Evolutionary conservation across 2,329 filamentous ascomycete species (phyloP), one percentile per base, ranked within the genome.

Genomic region (Pseudogymnoascus sp.): DNA sequence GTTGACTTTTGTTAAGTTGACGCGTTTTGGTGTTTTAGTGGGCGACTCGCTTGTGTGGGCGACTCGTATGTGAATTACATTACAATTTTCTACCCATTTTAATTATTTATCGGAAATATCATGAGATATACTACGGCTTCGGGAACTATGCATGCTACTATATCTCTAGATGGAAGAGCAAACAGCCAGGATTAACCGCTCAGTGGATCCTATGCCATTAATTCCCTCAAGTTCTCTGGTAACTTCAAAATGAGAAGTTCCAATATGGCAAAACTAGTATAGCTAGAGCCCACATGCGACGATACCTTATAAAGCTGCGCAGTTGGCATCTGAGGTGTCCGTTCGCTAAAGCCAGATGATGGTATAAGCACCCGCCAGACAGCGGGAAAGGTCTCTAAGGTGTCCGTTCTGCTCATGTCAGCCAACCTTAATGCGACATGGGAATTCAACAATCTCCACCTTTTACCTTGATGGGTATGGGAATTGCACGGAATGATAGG

Each of bases 371-470:
- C 1, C 16, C 5, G 14, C 8, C 18, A 42, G n/a, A 42, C 38
- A 3, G 21, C 44, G 44, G 5, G 14, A 50, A 25, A 14, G 44
- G 44, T 28, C 6, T 50, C 44, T 50, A 50, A 50, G 44, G 44
- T 50, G 44, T 10, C 44, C 44, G 44, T 50, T 50, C 5, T 50
- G 44, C 12, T 50, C 44, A 50, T 28, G 42, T 50, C 44, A 50
- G 44, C 44, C 23, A 50, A 50, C 44, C 44, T 50, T 50, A 50
- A 50, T 5, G 44, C n/a, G 44, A 50, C 44, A 50, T 50, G 44
- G 44, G 44, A 50, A 50, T 50, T 4, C 21, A 6, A 50, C 7
- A 10, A 16, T 28, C 23, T 14, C 44, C 44, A 50, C 44, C 5
- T 50, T 28, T 50, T 8, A 31, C 44, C 42, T 47, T 47, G 42